Conservation (phyloP, 2,329 filamentous ascomycete species). For the Nannizziopsis arthrosporioides region DNA sequence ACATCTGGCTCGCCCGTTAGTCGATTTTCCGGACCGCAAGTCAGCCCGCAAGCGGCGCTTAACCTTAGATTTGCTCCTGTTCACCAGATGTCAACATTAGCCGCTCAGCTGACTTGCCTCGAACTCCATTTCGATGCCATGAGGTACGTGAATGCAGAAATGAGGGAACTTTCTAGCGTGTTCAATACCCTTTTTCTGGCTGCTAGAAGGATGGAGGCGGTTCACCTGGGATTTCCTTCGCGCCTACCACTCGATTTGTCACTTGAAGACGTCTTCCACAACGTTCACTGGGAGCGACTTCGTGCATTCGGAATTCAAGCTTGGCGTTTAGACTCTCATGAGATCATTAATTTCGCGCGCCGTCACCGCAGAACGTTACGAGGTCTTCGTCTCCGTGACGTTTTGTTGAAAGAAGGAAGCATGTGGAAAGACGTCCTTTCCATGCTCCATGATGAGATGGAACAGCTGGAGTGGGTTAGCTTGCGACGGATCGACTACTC, state of each 20-base stretch:
- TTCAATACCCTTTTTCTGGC: constrained; percentile 49
- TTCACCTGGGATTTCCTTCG: constrained; percentile 54
- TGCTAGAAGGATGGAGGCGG: constrained; percentile 48
- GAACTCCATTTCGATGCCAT: constrained; percentile 53
- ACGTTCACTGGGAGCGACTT: constrained; percentile 49
- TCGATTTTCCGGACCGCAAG: constrained; percentile 51
- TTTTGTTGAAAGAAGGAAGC: constrained; percentile 50
- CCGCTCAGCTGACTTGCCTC: constrained; percentile 48
- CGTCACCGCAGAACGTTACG: constrained; percentile 47
- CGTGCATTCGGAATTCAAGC: constrained; percentile 54
- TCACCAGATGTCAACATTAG: constrained; percentile 40
- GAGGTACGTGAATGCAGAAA: constrained; percentile 45
- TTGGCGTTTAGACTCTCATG: constrained; percentile 49
- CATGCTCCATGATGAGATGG: constrained; percentile 46
- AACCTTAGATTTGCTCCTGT: constrained; percentile 40
- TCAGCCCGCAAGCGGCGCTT: constrained; percentile 49
- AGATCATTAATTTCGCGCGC: constrained; percentile 47
- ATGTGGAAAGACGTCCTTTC: constrained; percentile 50
- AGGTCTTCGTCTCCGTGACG: constrained; percentile 48
- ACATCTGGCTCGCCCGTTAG: constrained; percentile 46
- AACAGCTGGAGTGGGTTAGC: constrained; percentile 49
- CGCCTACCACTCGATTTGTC: constrained; percentile 45
- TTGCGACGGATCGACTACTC: constrained; percentile 52
- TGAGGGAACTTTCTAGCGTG: constrained; percentile 45
- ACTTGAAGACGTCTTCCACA: constrained; percentile 52